Evolutionary conservation across 768 basidiomycete genomes (phyloP).

Genomic region (Hemileccinum rubropunctum): DNA sequence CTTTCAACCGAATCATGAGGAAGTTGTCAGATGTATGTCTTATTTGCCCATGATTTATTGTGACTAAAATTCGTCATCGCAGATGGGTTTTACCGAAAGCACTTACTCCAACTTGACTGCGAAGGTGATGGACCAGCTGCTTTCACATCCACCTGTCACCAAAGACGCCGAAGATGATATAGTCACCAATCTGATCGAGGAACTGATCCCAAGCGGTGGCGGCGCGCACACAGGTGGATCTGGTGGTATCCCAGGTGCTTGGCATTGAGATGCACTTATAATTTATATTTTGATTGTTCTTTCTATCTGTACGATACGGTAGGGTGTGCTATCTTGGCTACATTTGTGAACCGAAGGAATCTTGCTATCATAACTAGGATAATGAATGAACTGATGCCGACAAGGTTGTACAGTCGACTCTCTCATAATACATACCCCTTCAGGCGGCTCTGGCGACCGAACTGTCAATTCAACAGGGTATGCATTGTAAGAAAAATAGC

Average conservation of each 20-base stretch:
- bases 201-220: conserved; percentile 45
- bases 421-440: too few relatives aligned
- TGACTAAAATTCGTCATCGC: conserved; percentile 4
- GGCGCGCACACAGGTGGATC: conserved; percentile 38
- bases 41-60: conserved; percentile 3
- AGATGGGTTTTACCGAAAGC: conserved; percentile 76
- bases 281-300: background rate
- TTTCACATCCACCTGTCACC: conserved; percentile 35
- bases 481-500: too few relatives aligned
- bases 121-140: conserved; percentile 52
- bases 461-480: too few relatives aligned
- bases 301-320: conserved; percentile 15
- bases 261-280: conserved; percentile 36
- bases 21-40: conserved; percentile 62
- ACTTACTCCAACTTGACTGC: conserved; percentile 50
- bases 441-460: too few relatives aligned
- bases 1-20: conserved; percentile 49
- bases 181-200: conserved; percentile 60
- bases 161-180: conserved; percentile 66
- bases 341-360: background rate
- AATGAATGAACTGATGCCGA: background rate
- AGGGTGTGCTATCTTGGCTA: background rate
- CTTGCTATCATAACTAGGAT: background rate
- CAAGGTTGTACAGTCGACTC: too few relatives aligned
- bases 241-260: conserved; percentile 43